Base-by-base conservation (phyloP, 768 basidiomycete species). In the Termitomyces sp. region DNA sequence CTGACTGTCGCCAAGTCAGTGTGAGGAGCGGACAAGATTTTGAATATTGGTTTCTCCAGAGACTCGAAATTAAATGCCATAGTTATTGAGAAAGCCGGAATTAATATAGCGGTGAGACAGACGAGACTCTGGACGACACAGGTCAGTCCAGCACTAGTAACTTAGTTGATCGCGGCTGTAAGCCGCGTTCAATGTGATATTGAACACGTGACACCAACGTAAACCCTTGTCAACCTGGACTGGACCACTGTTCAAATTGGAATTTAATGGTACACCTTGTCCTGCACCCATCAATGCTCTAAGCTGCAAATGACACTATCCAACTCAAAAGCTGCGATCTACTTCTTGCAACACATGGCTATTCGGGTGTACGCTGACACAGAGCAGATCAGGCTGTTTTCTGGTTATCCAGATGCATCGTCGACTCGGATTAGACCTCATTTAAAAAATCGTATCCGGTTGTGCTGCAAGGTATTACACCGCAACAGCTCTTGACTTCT, bases 1-100 rank as follows among this genome's bases (percentile, higher is more conserved):
- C 86, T 90, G 71, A 94, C 90, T 46, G 87, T 88, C 46, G 76
- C 60, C 65, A 94, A 79, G 77, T 94, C 88, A 47, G 82, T 87
- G 47, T 83, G 86, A 3, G 92, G 92, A 20, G 87, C 86, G 31
- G 82, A 78, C 52, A 94, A 83, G 68, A 94, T 90, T 58, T 77
- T 73, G 62, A 77, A 78, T 67, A 94, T 87, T 58, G 74, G 78
- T 13, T 80, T 77, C 69, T 85, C 81, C 62, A 91, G 78, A 57
- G 77, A 71, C 59, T 68, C 64, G 47, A 84, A 73, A 66, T 86
- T 78, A 65, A 82, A 75, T 59, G 66, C 65, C 85, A 87, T 87
- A 10, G 43, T 47, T 61, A 37, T 56, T 46, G 57, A 44, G 32
- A n/a, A 44, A 52, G 29, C 13, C 32, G 12, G 51, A 20, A 16